phyloP scores from a whole-genome alignment of 371 early-diverging fungal species.

The Rhizopus sp. region DNA sequence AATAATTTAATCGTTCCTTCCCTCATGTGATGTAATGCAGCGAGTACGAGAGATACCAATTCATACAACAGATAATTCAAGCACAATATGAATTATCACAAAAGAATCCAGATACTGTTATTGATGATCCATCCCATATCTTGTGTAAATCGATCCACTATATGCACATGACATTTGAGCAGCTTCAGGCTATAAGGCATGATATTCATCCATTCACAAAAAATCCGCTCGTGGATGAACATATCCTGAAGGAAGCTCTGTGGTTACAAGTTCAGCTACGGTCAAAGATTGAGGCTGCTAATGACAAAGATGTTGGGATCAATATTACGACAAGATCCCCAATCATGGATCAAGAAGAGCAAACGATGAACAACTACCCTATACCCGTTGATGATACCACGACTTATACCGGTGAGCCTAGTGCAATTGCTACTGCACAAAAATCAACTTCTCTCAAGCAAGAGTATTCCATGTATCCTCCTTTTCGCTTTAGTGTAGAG shows the following conservation, averaged over 20 bases:
- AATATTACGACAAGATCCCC: slow-evolving; percentile 24
- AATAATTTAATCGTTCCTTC: neutral
- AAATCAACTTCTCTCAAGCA: neutral
- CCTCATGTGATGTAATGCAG: slow-evolving; percentile 8
- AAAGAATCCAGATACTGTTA: neutral
- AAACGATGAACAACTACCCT: slow-evolving; percentile 17
- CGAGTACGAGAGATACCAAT: slow-evolving; percentile 61
- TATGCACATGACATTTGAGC: slow-evolving; percentile 63
- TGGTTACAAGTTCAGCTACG: slow-evolving; percentile 58
- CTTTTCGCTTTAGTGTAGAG: slow-evolving; percentile 62
- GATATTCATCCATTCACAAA: slow-evolving; percentile 51
- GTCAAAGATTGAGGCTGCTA: slow-evolving; percentile 45
- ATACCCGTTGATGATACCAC: slow-evolving; percentile 60
- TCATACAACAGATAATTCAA: slow-evolving; percentile 49
- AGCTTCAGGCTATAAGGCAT: slow-evolving; percentile 41
- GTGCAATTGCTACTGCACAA: slow-evolving; percentile 23
- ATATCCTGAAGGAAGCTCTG: slow-evolving; percentile 50
- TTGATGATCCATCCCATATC: slow-evolving; percentile 16
- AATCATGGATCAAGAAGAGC: slow-evolving; percentile 8
- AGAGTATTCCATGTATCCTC: slow-evolving; percentile 49
- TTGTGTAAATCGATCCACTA: slow-evolving; percentile 48
- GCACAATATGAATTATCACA: slow-evolving; percentile 12
- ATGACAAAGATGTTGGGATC: slow-evolving; percentile 40
- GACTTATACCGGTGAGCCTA: slow-evolving; percentile 48
- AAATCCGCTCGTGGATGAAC: slow-evolving; percentile 31